Base-by-base conservation (phyloP, 805 yeast genomes). In the Kodamaea jinghongensis region DNA sequence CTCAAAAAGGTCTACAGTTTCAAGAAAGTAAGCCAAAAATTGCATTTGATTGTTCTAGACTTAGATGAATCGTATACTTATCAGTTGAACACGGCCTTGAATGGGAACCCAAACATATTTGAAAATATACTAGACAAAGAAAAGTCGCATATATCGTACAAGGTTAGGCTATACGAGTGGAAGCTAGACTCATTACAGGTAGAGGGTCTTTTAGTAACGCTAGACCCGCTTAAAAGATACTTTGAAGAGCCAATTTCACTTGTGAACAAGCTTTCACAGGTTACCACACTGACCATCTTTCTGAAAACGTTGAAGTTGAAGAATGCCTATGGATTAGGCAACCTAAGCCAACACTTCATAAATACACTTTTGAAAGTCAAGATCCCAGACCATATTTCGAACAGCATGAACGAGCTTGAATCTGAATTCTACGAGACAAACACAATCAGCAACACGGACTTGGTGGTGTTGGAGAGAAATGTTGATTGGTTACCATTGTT, bases 391-490 rank as follows among this genome's bases (percentile, higher is more conserved):
- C 59, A 60, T 17, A 54, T 69, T 7, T 65, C 64, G 40, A 56
- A 55, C 31, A 63, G 36, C 49, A 60, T 61, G 54, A 59, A 61
- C 41, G 56, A 58, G 14, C 54, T 61, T 16, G 75, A 71, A 48
- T 57, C 52, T 28, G 68, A 65, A 34, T 67, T 66, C 36, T 67
- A 64, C 43, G 36, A 44, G 13, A 43, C 52, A 10, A 62, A 58
- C 39, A 60, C 67, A 26, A 67, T 67, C 8, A 64, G 75, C 33
- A 81, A 81, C 43, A 74, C 80, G 37, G 95, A 91, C 53, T 61
- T 90, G 20, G 70, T 91, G 4, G 81, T 90, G 1, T 54, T 91
- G 14, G 98, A 91, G 54, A 67, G 99, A 34, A 77, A 81, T 38
- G 58, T 82, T 20, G 99, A 91, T 61, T 72, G 77, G 31, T 58